Conservation (phyloP, 345 rosid genomes). For the Pistacia atlantica region DNA sequence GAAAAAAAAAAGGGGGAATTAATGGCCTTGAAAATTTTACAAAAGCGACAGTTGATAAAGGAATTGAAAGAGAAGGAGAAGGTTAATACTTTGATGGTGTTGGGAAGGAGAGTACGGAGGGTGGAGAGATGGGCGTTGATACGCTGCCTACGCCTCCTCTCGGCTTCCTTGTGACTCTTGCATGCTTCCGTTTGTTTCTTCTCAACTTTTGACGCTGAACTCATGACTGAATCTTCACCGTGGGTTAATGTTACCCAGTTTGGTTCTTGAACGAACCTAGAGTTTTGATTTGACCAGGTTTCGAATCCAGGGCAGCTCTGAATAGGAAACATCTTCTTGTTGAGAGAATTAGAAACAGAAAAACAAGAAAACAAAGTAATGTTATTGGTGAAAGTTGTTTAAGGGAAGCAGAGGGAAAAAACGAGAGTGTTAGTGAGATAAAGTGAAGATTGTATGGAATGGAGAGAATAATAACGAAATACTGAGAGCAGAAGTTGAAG, state of each 20-base stretch:
- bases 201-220: constrained; percentile 23
- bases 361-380: no score
- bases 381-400: no score
- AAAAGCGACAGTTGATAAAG: not conserved
- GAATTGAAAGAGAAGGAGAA: not conserved
- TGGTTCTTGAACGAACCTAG: constrained; percentile 9
- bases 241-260: constrained; percentile 23
- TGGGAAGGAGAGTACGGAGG: constrained; percentile 62
- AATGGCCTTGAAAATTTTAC: not conserved
- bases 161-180: constrained; percentile 63
- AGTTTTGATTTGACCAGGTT: not conserved
- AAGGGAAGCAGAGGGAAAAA: not conserved
- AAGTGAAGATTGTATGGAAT: not conserved
- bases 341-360: no score
- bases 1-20: not conserved
- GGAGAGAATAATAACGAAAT: not conserved
- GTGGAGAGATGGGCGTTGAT: constrained; percentile 65
- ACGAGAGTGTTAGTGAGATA: not conserved
- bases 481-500: not conserved
- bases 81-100: constrained; percentile 37
- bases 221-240: constrained; percentile 28
- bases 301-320: constrained; percentile 7
- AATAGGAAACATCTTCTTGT: constrained; percentile 34
- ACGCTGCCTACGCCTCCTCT: constrained; percentile 62
- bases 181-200: constrained; percentile 31